These are phyloP conservation scores for Coniochaeta sp. DNA, from an alignment of 2,329 filamentous ascomycete species.

Conservation along the genomic window DNA sequence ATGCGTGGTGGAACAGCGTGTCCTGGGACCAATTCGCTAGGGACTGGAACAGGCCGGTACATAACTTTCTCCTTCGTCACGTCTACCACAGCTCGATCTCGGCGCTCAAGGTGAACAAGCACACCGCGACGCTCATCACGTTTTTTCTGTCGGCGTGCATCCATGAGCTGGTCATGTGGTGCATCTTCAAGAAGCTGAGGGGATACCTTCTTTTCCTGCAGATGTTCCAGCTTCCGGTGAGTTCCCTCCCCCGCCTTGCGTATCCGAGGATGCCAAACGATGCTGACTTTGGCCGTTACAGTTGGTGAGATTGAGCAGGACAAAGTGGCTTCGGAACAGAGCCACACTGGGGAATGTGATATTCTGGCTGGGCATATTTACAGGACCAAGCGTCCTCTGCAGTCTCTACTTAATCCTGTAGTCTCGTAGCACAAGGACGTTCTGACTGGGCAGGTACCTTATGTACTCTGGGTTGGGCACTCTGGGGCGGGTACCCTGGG, in stretches of 20 bases:
- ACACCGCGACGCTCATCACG: slow-evolving; percentile 67
- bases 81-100: slow-evolving; percentile 76
- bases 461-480: too few species aligned
- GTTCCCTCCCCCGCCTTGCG: not conserved
- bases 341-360: slow-evolving; percentile 63
- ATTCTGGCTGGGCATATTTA: slow-evolving; percentile 75
- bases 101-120: slow-evolving; percentile 61
- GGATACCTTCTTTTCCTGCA: slow-evolving; percentile 69
- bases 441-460: too few species aligned
- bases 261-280: not conserved
- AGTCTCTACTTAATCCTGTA: slow-evolving; percentile 53
- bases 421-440: not conserved
- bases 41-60: slow-evolving; percentile 73
- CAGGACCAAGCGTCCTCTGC: slow-evolving; percentile 61
- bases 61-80: slow-evolving; percentile 69
- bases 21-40: slow-evolving; percentile 72
- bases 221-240: slow-evolving; percentile 63
- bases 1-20: slow-evolving; percentile 57
- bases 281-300: slow-evolving; percentile 13
- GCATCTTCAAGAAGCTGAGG: slow-evolving; percentile 69
- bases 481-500: not conserved
- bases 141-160: slow-evolving; percentile 65
- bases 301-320: slow-evolving; percentile 60
- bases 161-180: slow-evolving; percentile 75
- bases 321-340: slow-evolving; percentile 54